Percentiles rank a stretch among this genome's conserved stretches.
Conservation (phyloP, 768 basidiomycete genomes). For the Leccinellum rugosiceps region DNA sequence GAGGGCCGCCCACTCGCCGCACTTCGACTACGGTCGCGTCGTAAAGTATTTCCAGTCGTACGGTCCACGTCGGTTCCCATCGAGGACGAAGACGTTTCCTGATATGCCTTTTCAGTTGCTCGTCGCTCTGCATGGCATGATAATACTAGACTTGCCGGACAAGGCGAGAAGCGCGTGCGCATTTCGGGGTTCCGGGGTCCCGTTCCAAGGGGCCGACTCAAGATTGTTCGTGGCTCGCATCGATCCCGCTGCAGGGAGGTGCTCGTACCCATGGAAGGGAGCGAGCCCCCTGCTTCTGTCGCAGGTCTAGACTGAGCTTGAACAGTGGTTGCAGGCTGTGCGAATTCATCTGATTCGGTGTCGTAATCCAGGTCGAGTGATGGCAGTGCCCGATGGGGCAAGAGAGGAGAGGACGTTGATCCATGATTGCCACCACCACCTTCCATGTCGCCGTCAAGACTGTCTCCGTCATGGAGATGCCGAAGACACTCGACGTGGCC, state of each 20-base stretch:
- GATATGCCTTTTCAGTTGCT: constrained; percentile 9
- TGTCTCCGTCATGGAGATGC: constrained; percentile 13
- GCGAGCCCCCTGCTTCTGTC: background rate
- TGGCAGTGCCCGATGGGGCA: constrained; percentile 19
- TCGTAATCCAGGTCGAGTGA: constrained; percentile 18
- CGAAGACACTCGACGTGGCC: constrained; percentile 19
- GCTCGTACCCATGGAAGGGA: constrained; percentile 9
- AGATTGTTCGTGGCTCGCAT: background rate
- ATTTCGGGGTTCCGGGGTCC: constrained; percentile 15
- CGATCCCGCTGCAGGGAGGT: background rate
- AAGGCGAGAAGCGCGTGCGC: constrained; percentile 13
- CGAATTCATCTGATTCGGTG: constrained; percentile 10
- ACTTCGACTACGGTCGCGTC: constrained; percentile 15
- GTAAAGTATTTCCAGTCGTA: background rate
- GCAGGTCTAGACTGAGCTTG: constrained; percentile 6
- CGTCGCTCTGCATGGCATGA: background rate
- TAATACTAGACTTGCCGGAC: constrained; percentile 2
- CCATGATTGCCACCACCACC: constrained; percentile 20
- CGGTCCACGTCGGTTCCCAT: background rate
- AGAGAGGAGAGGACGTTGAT: constrained; percentile 19
- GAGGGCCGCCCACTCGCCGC: constrained; percentile 26
- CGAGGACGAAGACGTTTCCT: constrained; percentile 9
- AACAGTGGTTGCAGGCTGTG: constrained; percentile 7
- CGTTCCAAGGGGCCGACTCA: background rate
- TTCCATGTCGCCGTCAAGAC: constrained; percentile 16